These are phyloP conservation scores for Ottelia alismoides DNA, from an alignment of 106 monocot species.

Conservation along the genomic window DNA sequence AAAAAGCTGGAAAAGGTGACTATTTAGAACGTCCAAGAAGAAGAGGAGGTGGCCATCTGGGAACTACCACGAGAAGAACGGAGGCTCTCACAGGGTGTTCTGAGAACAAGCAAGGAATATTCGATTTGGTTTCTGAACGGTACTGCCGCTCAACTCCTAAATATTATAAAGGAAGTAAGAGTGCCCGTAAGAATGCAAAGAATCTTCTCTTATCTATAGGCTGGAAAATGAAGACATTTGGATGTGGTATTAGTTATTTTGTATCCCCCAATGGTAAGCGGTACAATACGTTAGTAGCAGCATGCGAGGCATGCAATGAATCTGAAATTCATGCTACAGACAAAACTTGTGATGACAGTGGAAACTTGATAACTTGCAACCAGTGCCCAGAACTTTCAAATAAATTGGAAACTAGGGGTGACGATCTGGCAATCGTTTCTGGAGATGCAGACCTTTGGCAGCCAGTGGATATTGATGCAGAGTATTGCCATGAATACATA, in stretches of 20 bases:
- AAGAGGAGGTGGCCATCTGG: too few species aligned
- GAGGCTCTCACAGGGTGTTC: neutral
- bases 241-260: conserved; percentile 1
- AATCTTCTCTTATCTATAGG: conserved; percentile 10
- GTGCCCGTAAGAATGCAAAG: neutral
- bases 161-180: neutral
- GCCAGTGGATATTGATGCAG: conserved; percentile 1
- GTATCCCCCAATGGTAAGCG: conserved; percentile 12
- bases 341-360: neutral
- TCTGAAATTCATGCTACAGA: neutral
- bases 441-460: neutral
- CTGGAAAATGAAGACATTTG: conserved; percentile 9
- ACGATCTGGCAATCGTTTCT: too few species aligned
- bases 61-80: neutral
- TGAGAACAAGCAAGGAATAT: neutral
- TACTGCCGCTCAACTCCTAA: neutral
- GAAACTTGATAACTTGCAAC: neutral
- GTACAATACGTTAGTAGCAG: conserved; percentile 8
- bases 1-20: too few species aligned
- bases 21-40: too few species aligned
- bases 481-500: conserved; percentile 2
- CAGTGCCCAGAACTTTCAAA: too few species aligned
- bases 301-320: conserved; percentile 7
- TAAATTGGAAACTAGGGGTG: neutral
- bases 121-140: conserved; percentile 7